Percentiles rank a stretch among this genome's conserved stretches.
Evolutionary conservation across 2,329 filamentous ascomycete species (phyloP).

Genomic region (Saccharata proteae): DNA sequence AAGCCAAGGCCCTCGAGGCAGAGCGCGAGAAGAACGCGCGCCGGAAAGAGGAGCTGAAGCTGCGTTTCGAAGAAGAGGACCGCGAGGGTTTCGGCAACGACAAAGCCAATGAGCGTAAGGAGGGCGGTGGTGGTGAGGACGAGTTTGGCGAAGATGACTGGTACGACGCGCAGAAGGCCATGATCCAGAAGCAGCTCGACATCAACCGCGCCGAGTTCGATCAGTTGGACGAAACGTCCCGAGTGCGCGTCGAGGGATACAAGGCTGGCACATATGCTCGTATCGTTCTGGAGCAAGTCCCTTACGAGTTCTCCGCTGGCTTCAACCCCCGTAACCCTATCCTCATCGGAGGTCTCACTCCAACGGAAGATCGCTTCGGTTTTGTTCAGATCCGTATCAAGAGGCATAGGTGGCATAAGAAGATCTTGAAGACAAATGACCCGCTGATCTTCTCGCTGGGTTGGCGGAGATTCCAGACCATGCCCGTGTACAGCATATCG

Average conservation of each 20-base stretch:
- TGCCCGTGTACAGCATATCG: conserved; percentile 89
- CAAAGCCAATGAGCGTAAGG: conserved; percentile 63
- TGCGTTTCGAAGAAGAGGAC: conserved; percentile 95
- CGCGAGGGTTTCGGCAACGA: conserved; percentile 91
- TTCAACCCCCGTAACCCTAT: conserved; percentile 78
- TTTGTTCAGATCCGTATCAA: conserved; percentile 95
- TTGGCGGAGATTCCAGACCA: conserved; percentile 87
- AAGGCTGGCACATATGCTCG: conserved; percentile 88
- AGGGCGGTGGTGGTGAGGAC: conserved; percentile 53
- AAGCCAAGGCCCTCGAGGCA: conserved; percentile 54
- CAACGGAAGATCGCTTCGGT: conserved; percentile 91
- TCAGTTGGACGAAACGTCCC: conserved; percentile 69
- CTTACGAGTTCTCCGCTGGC: conserved; percentile 73
- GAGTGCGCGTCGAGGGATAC: conserved; percentile 77
- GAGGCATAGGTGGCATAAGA: conserved; percentile 97
- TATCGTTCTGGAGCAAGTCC: conserved; percentile 77
- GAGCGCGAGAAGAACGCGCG: conserved; percentile 86
- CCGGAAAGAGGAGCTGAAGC: conserved; percentile 85
- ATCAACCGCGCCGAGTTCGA: conserved; percentile 96
- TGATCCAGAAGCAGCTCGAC: conserved; percentile 87
- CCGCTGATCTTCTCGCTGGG: conserved; percentile 94
- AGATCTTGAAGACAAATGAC: conserved; percentile 96
- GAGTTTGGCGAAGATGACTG: conserved; percentile 96
- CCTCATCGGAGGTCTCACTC: conserved; percentile 78
- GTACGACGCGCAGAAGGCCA: conserved; percentile 94